phyloP scores from a whole-genome alignment of 2,329 filamentous ascomycete species.

The Pseudogymnoascus sp. region DNA sequence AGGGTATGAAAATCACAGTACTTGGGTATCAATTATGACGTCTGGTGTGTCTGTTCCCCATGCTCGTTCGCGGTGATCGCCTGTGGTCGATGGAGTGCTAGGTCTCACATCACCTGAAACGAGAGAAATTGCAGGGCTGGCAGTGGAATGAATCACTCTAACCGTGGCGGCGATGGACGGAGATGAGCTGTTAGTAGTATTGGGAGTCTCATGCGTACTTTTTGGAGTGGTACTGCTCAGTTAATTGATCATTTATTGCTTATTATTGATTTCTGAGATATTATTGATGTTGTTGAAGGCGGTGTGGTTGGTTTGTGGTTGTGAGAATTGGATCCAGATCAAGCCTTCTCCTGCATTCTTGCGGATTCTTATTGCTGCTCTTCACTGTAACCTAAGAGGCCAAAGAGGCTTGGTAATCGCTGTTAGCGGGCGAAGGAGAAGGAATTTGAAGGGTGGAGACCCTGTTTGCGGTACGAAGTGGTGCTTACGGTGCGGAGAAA shows the following conservation, averaged over 20 bases:
- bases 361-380: background rate
- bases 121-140: conserved; percentile 5
- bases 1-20: background rate
- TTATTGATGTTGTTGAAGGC: background rate
- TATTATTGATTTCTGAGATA: background rate
- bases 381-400: background rate
- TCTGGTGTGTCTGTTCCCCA: background rate
- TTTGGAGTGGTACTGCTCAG: background rate
- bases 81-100: background rate
- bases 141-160: background rate
- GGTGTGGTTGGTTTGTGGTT: background rate
- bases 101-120: conserved; percentile 7
- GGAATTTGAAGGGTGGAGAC: background rate
- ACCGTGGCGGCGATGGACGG: background rate
- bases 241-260: background rate
- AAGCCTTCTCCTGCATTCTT: conserved; percentile 2
- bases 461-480: background rate
- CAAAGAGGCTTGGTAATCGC: background rate
- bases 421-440: background rate
- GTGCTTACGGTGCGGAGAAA: background rate
- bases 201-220: background rate
- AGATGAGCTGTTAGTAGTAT: background rate
- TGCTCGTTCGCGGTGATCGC: background rate
- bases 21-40: background rate
- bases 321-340: background rate